phyloP scores from a whole-genome alignment of 1,284 basidiomycete species.

The Puccinia novopanici region DNA sequence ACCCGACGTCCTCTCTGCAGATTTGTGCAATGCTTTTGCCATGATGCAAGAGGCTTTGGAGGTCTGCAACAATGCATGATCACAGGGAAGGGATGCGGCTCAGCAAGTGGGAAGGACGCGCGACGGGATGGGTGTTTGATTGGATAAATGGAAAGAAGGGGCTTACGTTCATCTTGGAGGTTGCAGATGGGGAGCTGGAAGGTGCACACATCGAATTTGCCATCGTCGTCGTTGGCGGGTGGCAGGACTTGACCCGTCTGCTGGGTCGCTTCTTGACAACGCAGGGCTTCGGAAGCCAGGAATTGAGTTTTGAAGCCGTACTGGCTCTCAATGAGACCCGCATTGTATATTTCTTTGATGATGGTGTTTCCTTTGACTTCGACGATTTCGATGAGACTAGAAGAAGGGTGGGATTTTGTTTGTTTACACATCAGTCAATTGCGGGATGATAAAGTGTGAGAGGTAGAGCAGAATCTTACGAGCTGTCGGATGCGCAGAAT shows the following conservation, averaged over 20 bases:
- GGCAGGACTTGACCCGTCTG: not conserved
- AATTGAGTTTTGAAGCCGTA: constrained; percentile 45
- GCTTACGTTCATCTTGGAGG: constrained; percentile 41
- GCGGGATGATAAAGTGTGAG: not conserved
- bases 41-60: not conserved
- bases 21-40: not conserved
- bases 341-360: constrained; percentile 37
- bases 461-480: constrained; percentile 1
- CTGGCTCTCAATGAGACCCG: constrained; percentile 36
- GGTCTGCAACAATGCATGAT: not conserved
- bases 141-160: not conserved
- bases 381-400: constrained; percentile 43
- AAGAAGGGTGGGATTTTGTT: not conserved
- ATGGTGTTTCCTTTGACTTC: constrained; percentile 28
- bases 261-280: constrained; percentile 25
- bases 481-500: constrained; percentile 46
- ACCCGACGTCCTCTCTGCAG: constrained; percentile 3
- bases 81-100: not conserved
- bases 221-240: not conserved
- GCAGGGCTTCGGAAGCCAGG: constrained; percentile 36
- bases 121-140: no score
- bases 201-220: constrained; percentile 32
- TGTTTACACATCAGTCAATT: not conserved
- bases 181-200: constrained; percentile 47
- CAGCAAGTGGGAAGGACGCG: not conserved